Base-by-base conservation (phyloP, 495 filamentous ascomycete species). In the Penicillium soppii region DNA sequence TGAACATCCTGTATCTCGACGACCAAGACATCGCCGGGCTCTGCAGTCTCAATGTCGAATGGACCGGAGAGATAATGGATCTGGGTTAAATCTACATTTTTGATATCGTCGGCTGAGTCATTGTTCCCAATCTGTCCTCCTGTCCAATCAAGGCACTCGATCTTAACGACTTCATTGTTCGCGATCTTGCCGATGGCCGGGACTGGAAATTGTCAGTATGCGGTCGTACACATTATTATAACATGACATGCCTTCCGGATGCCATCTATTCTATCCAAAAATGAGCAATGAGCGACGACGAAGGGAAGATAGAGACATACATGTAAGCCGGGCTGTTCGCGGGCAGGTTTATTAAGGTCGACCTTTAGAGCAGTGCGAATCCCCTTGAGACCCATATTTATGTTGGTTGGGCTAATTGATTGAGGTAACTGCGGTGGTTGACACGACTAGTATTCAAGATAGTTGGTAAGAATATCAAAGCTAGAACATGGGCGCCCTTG, bases 1-100 rank as follows among this genome's bases (percentile, higher is more conserved):
- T 97, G 92, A 3, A 96, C 92, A 54, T 97, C 92, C 72, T 96
- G 92, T 52, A 97, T 96, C 70, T 97, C 91, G 3, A 96, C 90
- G 0, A 95, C 63, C 1, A 97, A 77, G 7, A 96, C 73, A 63
- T 96, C 92, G 0, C 92, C 92, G 0, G 92, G 92, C 61, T 88
- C 82, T 3, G 92, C 92, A 1, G 81, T 86, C 58, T 91, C 88
- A 46, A 97, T 80, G 56, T 96, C 90, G 57, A 97, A 96, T 0
- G 92, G 92, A 0, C 92, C 92, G 0, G 87, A 91, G 3, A 97
- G 79, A 64, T 95, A 96, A 68, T 97, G 92, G 20, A 92, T 77
- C 44, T 77, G 75, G 7, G 88, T 95, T 3, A 97, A 76, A 61
- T 97, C 92, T 39, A 95, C 84, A 62, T 92, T 86, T 50, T 80